Percentiles rank a stretch among this genome's conserved stretches.
Conservation (phyloP, 2,329 filamentous ascomycete species). For the Juglanconis sp. region DNA sequence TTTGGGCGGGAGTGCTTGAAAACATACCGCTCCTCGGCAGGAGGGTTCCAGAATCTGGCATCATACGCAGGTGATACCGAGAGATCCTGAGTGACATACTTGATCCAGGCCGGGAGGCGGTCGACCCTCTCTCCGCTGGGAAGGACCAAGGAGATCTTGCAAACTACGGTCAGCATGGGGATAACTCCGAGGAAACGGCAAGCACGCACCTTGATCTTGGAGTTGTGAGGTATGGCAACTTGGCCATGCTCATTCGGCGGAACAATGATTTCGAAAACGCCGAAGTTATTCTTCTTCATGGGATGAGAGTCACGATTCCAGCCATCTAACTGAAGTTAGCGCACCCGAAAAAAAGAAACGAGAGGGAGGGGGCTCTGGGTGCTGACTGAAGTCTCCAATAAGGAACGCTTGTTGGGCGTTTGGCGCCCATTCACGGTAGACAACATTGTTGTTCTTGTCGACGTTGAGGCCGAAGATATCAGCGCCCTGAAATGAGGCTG, state of each 20-base stretch:
- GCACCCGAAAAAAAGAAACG: not conserved
- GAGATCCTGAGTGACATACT: constrained; percentile 91
- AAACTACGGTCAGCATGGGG: constrained; percentile 3
- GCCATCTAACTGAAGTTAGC: constrained; percentile 57
- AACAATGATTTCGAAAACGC: constrained; percentile 80
- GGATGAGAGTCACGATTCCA: constrained; percentile 82
- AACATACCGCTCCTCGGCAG: constrained; percentile 68
- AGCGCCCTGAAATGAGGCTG: constrained; percentile 59
- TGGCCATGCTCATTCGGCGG: constrained; percentile 67
- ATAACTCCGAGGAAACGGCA: not conserved
- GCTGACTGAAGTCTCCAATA: constrained; percentile 88
- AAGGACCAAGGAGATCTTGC: constrained; percentile 76
- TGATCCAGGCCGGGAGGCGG: constrained; percentile 94
- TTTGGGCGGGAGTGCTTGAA: constrained; percentile 81
- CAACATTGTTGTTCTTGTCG: constrained; percentile 75
- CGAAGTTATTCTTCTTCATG: constrained; percentile 83
- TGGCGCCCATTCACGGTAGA: constrained; percentile 94
- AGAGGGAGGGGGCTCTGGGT: constrained; percentile 4
- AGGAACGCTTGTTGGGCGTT: constrained; percentile 81
- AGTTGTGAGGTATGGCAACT: constrained; percentile 83
- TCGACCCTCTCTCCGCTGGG: constrained; percentile 79
- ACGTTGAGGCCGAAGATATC: constrained; percentile 86
- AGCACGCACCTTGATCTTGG: constrained; percentile 79
- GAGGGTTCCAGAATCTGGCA: constrained; percentile 95
- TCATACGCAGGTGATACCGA: constrained; percentile 89